Evolutionary conservation across 2,329 filamentous ascomycete genomes (phyloP).

Genomic region (Fusarium keratoplasticum): DNA sequence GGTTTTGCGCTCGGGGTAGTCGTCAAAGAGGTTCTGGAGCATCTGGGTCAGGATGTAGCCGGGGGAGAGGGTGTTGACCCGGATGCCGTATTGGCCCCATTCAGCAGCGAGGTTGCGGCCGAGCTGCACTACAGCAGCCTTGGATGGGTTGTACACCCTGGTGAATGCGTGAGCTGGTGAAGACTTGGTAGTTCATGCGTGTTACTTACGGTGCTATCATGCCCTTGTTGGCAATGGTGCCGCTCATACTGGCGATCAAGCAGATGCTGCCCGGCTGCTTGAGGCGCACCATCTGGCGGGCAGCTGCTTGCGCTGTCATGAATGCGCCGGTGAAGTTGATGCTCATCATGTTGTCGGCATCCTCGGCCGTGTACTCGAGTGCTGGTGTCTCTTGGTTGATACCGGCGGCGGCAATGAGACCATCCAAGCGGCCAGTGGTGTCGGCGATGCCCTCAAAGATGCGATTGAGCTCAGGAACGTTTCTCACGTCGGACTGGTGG

Average conservation of each 20-base stretch:
- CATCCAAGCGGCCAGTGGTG: slow-evolving; percentile 79
- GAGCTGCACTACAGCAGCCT: slow-evolving; percentile 79
- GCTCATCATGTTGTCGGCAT: slow-evolving; percentile 82
- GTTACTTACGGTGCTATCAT: slow-evolving; percentile 68
- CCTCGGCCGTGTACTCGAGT: slow-evolving; percentile 81
- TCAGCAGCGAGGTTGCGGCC: slow-evolving; percentile 77
- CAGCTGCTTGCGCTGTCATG: slow-evolving; percentile 90
- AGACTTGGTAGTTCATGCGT: not conserved
- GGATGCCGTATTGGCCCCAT: slow-evolving; percentile 79
- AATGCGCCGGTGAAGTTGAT: slow-evolving; percentile 89
- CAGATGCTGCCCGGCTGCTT: slow-evolving; percentile 71
- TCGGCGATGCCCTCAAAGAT: slow-evolving; percentile 77
- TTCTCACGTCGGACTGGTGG: slow-evolving; percentile 82
- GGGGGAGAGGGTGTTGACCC: slow-evolving; percentile 84
- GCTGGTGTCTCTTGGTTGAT: slow-evolving; percentile 88
- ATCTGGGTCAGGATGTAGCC: slow-evolving; percentile 87
- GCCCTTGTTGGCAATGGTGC: slow-evolving; percentile 72
- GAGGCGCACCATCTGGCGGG: slow-evolving; percentile 75
- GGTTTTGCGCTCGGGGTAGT: slow-evolving; percentile 74
- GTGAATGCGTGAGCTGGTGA: not conserved
- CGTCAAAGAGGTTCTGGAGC: slow-evolving; percentile 82
- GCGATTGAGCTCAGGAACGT: slow-evolving; percentile 74
- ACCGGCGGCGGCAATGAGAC: slow-evolving; percentile 76
- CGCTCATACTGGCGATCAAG: slow-evolving; percentile 78
- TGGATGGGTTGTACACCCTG: slow-evolving; percentile 80